Conservation (phyloP, 1,284 basidiomycete species). For the Naganishia liquefaciens region DNA sequence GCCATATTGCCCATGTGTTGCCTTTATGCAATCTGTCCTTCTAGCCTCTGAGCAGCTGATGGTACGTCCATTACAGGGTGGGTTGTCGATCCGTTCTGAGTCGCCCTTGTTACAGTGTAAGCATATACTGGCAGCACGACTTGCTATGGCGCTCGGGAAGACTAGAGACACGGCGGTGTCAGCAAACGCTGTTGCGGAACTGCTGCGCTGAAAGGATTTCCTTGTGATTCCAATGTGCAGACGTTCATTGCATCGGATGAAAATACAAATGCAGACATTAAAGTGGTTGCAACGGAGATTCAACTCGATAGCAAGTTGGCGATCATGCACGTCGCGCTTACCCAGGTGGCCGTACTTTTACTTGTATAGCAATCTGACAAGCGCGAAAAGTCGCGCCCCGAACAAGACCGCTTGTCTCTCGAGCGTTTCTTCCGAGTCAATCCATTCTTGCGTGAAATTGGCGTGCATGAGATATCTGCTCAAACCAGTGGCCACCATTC, state of each 20-base stretch:
- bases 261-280: too few species aligned
- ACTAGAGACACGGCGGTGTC: constrained; percentile 7
- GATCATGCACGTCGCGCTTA: neutral
- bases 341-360: neutral
- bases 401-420: neutral
- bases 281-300: too few species aligned
- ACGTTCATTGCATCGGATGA: too few species aligned
- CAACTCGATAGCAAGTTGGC: too few species aligned
- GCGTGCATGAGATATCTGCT: too few species aligned
- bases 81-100: neutral
- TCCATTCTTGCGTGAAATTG: neutral
- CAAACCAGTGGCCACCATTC: neutral
- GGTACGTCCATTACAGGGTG: constrained; percentile 11
- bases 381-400: constrained; percentile 15
- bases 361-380: constrained; percentile 3
- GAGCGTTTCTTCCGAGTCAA: constrained; percentile 20
- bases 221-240: too few species aligned
- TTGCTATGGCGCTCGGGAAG: constrained; percentile 15
- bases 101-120: constrained; percentile 16
- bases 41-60: constrained; percentile 25
- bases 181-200: constrained; percentile 9
- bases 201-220: constrained; percentile 11
- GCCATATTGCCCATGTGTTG: constrained; percentile 31
- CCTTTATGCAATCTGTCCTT: constrained; percentile 27
- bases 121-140: constrained; percentile 23